These are phyloP conservation scores for Barnettozyma salicaria DNA, from an alignment of 805 yeast species.

Conservation along the genomic window DNA sequence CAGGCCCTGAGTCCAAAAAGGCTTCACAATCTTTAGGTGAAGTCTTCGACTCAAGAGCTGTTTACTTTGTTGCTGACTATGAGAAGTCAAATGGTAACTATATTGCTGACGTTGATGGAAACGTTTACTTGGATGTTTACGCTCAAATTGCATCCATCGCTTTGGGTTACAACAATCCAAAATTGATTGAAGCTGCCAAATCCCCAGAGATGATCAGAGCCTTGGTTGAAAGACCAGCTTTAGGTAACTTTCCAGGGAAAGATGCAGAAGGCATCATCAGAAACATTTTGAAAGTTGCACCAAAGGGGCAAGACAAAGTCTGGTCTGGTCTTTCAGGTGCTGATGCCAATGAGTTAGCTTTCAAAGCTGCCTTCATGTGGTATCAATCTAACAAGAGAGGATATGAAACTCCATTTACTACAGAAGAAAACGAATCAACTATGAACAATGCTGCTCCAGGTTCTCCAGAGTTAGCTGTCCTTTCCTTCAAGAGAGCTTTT, in stretches of 20 bases:
- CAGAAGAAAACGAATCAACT: conserved; percentile 62
- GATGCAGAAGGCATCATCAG: conserved; percentile 53
- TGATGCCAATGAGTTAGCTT: conserved; percentile 84
- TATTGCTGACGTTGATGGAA: conserved; percentile 76
- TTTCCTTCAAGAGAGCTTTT: conserved; percentile 85
- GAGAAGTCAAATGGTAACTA: conserved; percentile 72
- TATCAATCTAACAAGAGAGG: conserved; percentile 69
- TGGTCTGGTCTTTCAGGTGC: conserved; percentile 85
- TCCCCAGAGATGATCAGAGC: conserved; percentile 68
- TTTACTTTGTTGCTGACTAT: conserved; percentile 73
- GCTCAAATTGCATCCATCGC: conserved; percentile 85
- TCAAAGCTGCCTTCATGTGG: conserved; percentile 83
- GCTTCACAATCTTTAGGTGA: conserved; percentile 48
- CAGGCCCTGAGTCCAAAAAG: conserved; percentile 66
- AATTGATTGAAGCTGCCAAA: conserved; percentile 58
- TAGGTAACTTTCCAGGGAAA: conserved; percentile 72
- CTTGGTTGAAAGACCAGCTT: conserved; percentile 76
- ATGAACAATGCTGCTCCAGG: conserved; percentile 88
- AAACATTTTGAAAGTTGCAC: conserved; percentile 56
- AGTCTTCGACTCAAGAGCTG: conserved; percentile 67
- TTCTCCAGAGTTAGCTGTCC: conserved; percentile 76
- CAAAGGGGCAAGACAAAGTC: conserved; percentile 65
- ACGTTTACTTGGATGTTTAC: conserved; percentile 64
- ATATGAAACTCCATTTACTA: conserved; percentile 48
- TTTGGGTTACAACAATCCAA: conserved; percentile 82